These are phyloP conservation scores for Aspergillus mulundensis DNA, from an alignment of 495 filamentous ascomycete genomes.

Conservation along the genomic window DNA sequence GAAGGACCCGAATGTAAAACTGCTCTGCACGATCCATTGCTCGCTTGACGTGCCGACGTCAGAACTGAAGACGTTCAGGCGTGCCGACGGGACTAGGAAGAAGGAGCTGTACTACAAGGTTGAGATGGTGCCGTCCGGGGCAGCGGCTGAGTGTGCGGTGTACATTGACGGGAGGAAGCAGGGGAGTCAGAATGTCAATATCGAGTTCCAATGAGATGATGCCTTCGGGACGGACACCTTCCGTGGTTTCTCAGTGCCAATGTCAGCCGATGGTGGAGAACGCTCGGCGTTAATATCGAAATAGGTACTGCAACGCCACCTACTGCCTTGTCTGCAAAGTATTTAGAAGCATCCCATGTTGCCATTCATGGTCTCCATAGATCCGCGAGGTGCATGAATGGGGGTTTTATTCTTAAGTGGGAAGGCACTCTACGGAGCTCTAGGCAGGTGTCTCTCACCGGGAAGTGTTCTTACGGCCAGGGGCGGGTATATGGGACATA, in stretches of 20 bases:
- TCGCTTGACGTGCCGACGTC: not conserved
- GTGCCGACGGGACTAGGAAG: not conserved
- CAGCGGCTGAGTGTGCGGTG: conserved; percentile 1
- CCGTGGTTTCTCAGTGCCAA: not conserved
- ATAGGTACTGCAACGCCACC: no score
- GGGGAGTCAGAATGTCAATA: not conserved
- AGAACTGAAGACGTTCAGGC: not conserved
- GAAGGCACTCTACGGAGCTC: no score
- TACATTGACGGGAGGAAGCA: conserved; percentile 1
- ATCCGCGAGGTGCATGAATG: no score
- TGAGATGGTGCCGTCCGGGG: conserved; percentile 7
- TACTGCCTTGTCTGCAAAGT: no score
- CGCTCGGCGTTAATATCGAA: no score
- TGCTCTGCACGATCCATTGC: not conserved
- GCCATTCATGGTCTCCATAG: no score
- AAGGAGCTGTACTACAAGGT: not conserved
- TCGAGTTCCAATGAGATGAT: not conserved
- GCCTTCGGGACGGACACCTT: not conserved
- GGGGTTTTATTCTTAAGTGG: no score
- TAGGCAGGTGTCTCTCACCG: no score
- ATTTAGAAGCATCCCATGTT: no score
- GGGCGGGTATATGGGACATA: no score
- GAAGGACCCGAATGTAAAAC: not conserved
- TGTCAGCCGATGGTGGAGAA: no score
- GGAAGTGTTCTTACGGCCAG: no score